Base-by-base conservation (phyloP, 768 basidiomycete genomes). In the Podaxis sp. region DNA sequence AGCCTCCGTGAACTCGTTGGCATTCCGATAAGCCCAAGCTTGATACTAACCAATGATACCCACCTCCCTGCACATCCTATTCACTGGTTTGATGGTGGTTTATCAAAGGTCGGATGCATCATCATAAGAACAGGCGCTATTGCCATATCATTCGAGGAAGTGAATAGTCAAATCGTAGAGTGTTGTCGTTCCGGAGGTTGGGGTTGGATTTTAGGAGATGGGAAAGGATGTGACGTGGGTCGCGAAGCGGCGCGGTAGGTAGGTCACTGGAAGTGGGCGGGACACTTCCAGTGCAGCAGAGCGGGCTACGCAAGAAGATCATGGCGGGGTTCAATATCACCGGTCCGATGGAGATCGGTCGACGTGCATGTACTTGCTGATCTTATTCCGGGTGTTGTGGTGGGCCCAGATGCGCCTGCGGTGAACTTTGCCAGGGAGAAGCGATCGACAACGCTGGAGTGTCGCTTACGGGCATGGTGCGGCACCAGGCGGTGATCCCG, bases 101-200 rank as follows among this genome's bases (percentile, higher is more conserved):
- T 88, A 17, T 72, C 76, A 15, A 79, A 84, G 63, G 91, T 88
- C 6, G 80, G 95, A 30, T 83, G 87, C 2, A 87, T 87, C 56
- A 88, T 96, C 63, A 88, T 82, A 1, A 94, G 94, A 13, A 96
- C 94, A 0, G 94, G 94, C 2, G 87, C 88, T 11, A 91, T 87
- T 68, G 83, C 88, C 38, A 87, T 88, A 17, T 84, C 85, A 59
- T 93, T 92, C 74, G 76, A 75, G 56, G 78, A 81, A 49, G 74
- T 67, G 0, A 73, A 72, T 6, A 75, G 70, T 12, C 76, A 75
- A 6, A 76, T 90, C 22, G 70, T 82, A 53, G 86, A 91, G 68
- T 80, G 90, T 46, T 89, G 86, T 1, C 82, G 92, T 8, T 80
- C 84, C 33, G 91, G 92, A 4, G 91, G 92, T 90, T 88, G 26